Evolutionary conservation across 345 rosid genomes (phyloP), one percentile per base, ranked within the genome.

Genomic region (Arabidopsis suecica): DNA sequence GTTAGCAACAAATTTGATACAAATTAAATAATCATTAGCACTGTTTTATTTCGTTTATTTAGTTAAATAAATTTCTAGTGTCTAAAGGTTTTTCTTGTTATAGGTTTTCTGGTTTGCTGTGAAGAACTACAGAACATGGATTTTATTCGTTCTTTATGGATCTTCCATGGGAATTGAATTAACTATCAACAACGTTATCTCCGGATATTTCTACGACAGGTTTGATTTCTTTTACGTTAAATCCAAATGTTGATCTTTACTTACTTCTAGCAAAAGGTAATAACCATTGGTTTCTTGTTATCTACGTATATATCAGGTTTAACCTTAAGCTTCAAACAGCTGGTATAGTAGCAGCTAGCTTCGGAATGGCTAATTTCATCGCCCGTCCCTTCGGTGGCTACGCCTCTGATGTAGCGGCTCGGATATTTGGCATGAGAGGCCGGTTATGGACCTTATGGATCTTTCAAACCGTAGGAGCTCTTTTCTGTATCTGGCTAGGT

Each of bases 321-420:
- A 51, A 88, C 60, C 88, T 89, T 12, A 82, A 89, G 47, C 93
- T 93, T 14, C 97, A 84, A 71, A 83, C 87, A 3, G 96, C 93
- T 1, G 97, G 97, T 55, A 61, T 83, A 4, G 89, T 93, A 20
- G 97, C 96, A 0, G 97, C 98, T 8, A 66, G 84, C 14, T 91
- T 93, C 54, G 98, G 97, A 7, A 93, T 90, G 97, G 96, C 96
- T 10, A 89, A 89, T 62, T 7, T 90, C 7, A 20, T 86, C 4
- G 88, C 98, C n/a, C 90, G 96, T 14, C 97, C 97, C 1, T 88
- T 91, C 0, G 98, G 97, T 0, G 96, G 96, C 14, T 86, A 42
- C 7, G 79, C 92, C 9, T 90, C 98, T 3, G 97, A 91, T 67
- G 7, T 20, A 1, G 86, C 92, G 9, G 93, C 84, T 0, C 57